These are phyloP conservation scores for Yamadazyma conglobata DNA, from an alignment of 1,139 yeast genomes.

Conservation along the genomic window DNA sequence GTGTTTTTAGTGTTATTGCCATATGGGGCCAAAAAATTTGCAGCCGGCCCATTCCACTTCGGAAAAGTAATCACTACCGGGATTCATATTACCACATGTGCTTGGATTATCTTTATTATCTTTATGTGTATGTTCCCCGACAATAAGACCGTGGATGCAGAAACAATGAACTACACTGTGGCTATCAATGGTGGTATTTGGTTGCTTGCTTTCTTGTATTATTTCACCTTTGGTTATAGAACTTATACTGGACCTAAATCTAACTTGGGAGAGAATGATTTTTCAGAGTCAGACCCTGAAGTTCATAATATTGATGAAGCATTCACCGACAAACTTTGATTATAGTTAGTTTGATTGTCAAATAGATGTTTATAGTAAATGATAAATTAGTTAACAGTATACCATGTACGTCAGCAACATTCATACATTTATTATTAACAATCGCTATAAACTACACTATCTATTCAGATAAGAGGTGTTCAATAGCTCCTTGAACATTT, in stretches of 20 bases:
- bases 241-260: conserved; percentile 35
- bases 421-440: too few species aligned
- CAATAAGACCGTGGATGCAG: conserved; percentile 21
- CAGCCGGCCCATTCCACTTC: conserved; percentile 62
- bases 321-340: neutral
- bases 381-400: too few species aligned
- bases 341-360: too few species aligned
- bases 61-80: conserved; percentile 46
- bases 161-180: conserved; percentile 35
- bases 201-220: conserved; percentile 27
- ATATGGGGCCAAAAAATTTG: conserved; percentile 41
- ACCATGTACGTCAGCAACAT: too few species aligned
- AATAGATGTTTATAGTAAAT: too few species aligned
- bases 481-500: conserved; percentile 94
- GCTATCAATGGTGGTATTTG: conserved; percentile 37
- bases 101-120: conserved; percentile 31
- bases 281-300: neutral
- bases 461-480: conserved; percentile 60
- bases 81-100: conserved; percentile 22
- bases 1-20: conserved; percentile 40
- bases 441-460: too few species aligned
- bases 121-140: conserved; percentile 41
- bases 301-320: conserved; percentile 1
- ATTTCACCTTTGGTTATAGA: conserved; percentile 26
- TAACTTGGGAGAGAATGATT: conserved; percentile 18